A percentile compares a stretch with the other conserved stretches of the same genome.
These are phyloP conservation scores for Umbelopsis vinacea DNA, from an alignment of 192 early-diverging fungal genomes.

Conservation along the genomic window DNA sequence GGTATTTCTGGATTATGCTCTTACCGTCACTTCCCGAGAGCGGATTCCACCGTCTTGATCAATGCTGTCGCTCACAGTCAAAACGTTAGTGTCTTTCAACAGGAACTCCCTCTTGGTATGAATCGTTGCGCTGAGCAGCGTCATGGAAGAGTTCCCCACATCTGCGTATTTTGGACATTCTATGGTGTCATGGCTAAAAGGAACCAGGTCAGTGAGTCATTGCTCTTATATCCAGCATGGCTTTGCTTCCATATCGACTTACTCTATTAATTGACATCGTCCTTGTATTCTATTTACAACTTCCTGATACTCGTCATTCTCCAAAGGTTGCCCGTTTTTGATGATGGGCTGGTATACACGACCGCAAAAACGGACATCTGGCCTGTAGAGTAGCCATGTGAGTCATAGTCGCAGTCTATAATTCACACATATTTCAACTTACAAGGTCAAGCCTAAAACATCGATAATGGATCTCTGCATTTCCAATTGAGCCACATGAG, in stretches of 20 bases:
- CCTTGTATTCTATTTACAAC: not conserved
- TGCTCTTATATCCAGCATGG: too few species aligned
- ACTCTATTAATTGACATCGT: constrained; percentile 4
- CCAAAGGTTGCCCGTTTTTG: not conserved
- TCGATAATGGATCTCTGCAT: not conserved
- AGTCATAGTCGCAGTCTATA: not conserved
- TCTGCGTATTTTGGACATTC: not conserved
- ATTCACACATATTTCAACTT: not conserved
- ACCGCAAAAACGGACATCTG: constrained; percentile 3
- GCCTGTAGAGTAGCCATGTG: not conserved
- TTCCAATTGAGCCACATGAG: not conserved
- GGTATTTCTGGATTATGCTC: not conserved
- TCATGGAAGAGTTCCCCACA: not conserved
- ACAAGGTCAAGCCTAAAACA: not conserved
- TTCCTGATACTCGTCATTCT: not conserved
- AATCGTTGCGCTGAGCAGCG: not conserved
- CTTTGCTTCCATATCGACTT: not conserved
- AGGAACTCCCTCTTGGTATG: not conserved
- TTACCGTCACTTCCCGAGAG: constrained; percentile 3
- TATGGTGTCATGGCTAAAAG: not conserved
- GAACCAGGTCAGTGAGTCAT: too few species aligned
- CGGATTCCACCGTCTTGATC: not conserved
- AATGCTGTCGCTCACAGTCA: not conserved
- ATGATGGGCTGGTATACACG: constrained; percentile 18
- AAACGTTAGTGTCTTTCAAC: not conserved